phyloP scores from a whole-genome alignment of 106 monocot genomes.

The Dendrobium nobile region DNA sequence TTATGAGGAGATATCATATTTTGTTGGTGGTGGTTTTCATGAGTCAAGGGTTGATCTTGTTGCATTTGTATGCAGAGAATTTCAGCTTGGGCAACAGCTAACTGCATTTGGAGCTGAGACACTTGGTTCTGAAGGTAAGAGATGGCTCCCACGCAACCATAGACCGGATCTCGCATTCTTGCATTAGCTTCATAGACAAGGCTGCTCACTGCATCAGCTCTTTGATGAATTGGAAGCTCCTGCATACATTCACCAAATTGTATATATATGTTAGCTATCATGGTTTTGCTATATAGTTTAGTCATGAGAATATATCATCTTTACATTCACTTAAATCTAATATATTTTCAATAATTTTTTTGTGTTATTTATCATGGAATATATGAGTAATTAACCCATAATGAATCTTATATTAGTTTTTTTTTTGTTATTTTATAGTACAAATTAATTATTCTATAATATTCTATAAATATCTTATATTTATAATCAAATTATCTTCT shows the following conservation, averaged over 20 bases:
- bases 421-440: too few relatives aligned
- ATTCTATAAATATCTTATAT: too few relatives aligned
- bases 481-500: too few relatives aligned
- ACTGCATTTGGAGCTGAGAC: slow-evolving; percentile 86
- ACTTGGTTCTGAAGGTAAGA: slow-evolving; percentile 76
- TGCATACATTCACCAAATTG: slow-evolving; percentile 1
- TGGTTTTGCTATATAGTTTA: background rate
- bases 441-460: too few relatives aligned
- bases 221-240: slow-evolving; percentile 74
- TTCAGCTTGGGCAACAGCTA: slow-evolving; percentile 75
- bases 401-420: too few relatives aligned
- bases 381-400: too few relatives aligned
- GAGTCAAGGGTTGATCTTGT: slow-evolving; percentile 22
- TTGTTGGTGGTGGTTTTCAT: slow-evolving; percentile 11
- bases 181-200: slow-evolving; percentile 87
- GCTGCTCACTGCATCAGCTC: slow-evolving; percentile 77
- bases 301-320: too few relatives aligned
- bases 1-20: slow-evolving; percentile 4
- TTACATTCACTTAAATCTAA: too few relatives aligned
- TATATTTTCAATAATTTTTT: too few relatives aligned
- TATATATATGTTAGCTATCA: background rate
- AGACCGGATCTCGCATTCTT: slow-evolving; percentile 68
- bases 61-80: slow-evolving; percentile 77
- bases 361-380: too few relatives aligned
- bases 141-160: slow-evolving; percentile 74